phyloP scores from a whole-genome alignment of 345 rosid species.

The Syzygium aromaticum region DNA sequence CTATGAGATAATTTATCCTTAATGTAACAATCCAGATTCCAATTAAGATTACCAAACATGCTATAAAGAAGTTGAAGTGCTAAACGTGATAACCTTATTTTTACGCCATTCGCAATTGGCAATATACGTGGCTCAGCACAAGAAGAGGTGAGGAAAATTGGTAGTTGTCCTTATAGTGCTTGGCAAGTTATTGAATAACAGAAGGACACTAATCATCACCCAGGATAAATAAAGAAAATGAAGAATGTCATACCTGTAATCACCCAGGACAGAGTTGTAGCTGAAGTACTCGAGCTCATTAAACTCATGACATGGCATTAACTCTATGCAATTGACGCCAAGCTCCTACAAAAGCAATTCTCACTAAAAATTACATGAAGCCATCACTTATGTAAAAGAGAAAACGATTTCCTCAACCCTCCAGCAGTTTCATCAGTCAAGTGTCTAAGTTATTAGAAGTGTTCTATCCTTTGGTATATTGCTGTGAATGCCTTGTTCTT shows the following conservation, averaged over 20 bases:
- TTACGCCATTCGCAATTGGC: background rate
- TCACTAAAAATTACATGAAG: background rate
- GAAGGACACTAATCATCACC: background rate
- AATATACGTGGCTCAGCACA: background rate
- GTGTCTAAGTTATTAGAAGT: background rate
- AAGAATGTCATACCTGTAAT: constrained; percentile 51
- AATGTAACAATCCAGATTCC: background rate
- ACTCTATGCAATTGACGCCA: constrained; percentile 90
- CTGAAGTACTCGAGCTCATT: constrained; percentile 91
- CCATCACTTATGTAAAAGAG: background rate
- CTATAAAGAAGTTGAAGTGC: background rate
- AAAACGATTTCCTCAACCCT: background rate
- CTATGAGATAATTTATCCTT: background rate
- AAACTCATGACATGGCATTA: constrained; percentile 98
- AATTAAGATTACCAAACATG: background rate
- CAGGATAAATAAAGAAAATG: background rate
- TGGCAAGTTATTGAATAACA: background rate
- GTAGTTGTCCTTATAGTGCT: background rate
- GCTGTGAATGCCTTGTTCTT: background rate
- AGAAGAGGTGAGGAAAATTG: background rate
- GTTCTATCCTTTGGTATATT: background rate
- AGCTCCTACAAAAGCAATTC: constrained; percentile 58
- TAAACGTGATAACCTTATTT: background rate
- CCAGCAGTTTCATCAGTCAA: background rate
- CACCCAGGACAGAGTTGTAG: constrained; percentile 74